phyloP scores from a whole-genome alignment of 78 protist genomes.

The Dictyostelium citrinum region DNA sequence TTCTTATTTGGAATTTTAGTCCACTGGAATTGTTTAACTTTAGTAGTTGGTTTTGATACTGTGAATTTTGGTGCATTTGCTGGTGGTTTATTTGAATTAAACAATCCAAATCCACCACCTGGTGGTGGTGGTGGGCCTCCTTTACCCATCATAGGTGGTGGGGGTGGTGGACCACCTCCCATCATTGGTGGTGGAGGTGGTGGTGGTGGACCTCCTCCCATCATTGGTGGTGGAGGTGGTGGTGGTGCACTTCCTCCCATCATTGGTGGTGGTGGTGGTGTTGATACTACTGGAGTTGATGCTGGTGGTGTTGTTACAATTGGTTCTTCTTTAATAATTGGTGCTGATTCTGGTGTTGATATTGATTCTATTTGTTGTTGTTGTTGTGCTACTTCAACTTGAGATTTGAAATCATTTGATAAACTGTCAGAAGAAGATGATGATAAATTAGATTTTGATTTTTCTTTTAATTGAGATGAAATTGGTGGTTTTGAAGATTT shows the following conservation, averaged over 20 bases:
- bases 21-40: slow-evolving; percentile 83
- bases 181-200: slow-evolving; percentile 64
- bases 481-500: slow-evolving; percentile 4
- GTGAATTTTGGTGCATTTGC: slow-evolving; percentile 43
- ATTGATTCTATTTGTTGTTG: not conserved
- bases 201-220: slow-evolving; percentile 68
- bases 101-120: not conserved
- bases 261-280: slow-evolving; percentile 74
- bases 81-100: not conserved
- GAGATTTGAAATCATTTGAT: not conserved
- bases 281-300: too few species aligned
- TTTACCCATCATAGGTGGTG: slow-evolving; percentile 73
- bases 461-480: not conserved
- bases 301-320: slow-evolving; percentile 1
- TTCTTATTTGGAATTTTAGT: slow-evolving; percentile 75
- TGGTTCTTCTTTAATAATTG: not conserved
- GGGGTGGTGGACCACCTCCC: slow-evolving; percentile 75
- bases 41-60: slow-evolving; percentile 55
- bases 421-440: not conserved
- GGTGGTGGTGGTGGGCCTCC: slow-evolving; percentile 80
- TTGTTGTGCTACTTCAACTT: not conserved
- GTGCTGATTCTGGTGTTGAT: not conserved
- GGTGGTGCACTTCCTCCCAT: slow-evolving; percentile 50
- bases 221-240: slow-evolving; percentile 73
- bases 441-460: slow-evolving; percentile 4